A percentile compares a stretch with the other conserved stretches of the same genome.
Conservation (phyloP, 495 filamentous ascomycete genomes). For the Parathielavia hyrcaniae region DNA sequence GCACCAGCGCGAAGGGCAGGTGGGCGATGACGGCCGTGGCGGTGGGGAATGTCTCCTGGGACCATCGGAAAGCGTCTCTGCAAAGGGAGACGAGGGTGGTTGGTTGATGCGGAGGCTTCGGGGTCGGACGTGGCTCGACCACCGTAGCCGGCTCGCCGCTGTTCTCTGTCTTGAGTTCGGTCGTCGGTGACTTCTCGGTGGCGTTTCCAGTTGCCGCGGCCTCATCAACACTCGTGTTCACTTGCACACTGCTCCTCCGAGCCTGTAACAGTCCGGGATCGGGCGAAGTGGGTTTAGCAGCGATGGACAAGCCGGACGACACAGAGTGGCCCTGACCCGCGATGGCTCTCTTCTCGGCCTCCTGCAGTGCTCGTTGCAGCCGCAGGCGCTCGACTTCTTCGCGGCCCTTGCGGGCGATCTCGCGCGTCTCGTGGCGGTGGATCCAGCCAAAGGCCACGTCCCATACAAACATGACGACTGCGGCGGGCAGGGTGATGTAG, state of each 20-base stretch:
- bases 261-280: neutral
- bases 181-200: neutral
- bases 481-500: slow-evolving; percentile 57
- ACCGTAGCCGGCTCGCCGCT: neutral
- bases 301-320: neutral
- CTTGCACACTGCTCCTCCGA: neutral
- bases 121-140: neutral
- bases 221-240: neutral
- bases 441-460: slow-evolving; percentile 55
- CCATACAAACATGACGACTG: slow-evolving; percentile 57
- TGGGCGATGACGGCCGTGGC: slow-evolving; percentile 53
- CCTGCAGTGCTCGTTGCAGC: slow-evolving; percentile 30
- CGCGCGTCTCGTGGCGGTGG: slow-evolving; percentile 51
- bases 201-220: neutral
- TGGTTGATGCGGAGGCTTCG: neutral
- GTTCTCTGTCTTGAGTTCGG: neutral
- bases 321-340: neutral
- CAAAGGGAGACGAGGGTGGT: slow-evolving; percentile 46
- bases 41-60: slow-evolving; percentile 60
- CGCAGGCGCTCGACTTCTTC: slow-evolving; percentile 44
- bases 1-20: slow-evolving; percentile 56
- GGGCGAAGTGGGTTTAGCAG: neutral
- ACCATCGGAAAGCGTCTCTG: slow-evolving; percentile 45
- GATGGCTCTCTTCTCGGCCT: slow-evolving; percentile 19
- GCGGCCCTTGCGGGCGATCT: slow-evolving; percentile 51